These are phyloP conservation scores for Monilinia aucupariae DNA, from an alignment of 2,329 filamentous ascomycete species.

Conservation along the genomic window DNA sequence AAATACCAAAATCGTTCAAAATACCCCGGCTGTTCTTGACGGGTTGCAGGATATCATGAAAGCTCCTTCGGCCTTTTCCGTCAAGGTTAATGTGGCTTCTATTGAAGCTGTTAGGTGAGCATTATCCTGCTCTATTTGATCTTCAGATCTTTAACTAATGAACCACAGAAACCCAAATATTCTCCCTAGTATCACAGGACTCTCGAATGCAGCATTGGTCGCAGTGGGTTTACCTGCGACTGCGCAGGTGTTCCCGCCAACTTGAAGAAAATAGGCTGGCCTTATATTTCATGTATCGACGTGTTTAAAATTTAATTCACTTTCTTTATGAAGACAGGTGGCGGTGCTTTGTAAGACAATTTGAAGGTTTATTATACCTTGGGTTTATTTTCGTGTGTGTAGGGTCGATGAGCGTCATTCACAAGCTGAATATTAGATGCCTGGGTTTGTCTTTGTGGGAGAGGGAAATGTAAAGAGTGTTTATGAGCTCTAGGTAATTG, in stretches of 20 bases:
- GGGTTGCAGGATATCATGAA: conserved; percentile 25
- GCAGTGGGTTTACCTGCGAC: conserved; percentile 20
- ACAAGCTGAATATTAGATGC: background rate
- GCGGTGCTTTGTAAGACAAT: background rate
- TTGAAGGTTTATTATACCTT: background rate
- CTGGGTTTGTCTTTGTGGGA: background rate
- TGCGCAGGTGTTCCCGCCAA: conserved; percentile 24
- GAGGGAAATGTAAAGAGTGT: background rate
- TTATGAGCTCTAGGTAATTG: too few species aligned
- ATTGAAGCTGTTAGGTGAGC: conserved; percentile 13
- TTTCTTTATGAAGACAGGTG: background rate
- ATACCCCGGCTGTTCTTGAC: conserved; percentile 26
- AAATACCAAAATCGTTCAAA: conserved; percentile 30
- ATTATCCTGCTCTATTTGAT: too few species aligned
- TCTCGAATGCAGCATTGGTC: conserved; percentile 27
- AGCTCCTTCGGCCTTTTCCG: background rate
- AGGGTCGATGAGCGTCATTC: background rate
- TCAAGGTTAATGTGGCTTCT: conserved; percentile 15
- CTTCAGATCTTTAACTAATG: background rate
- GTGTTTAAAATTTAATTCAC: background rate
- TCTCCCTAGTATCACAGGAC: conserved; percentile 29
- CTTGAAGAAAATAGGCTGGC: conserved; percentile 15
- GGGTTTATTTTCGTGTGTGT: background rate
- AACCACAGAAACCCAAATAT: conserved; percentile 28
- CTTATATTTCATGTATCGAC: too few species aligned